Conservation (phyloP, 192 early-diverging fungal species). For the Backusella liffmaniae region DNA sequence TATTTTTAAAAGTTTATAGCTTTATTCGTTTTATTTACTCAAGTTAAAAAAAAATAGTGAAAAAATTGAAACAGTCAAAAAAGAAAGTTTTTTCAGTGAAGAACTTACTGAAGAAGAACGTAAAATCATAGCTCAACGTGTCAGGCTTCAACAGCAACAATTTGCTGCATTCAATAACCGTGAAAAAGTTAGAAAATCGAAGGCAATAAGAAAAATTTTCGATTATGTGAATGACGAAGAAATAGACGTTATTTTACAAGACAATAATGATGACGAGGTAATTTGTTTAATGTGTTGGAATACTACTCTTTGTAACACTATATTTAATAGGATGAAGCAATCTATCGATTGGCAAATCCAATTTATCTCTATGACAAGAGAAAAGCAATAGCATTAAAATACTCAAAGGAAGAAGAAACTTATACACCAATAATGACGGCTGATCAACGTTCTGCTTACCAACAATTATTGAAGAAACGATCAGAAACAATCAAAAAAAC, state of each 20-base stretch:
- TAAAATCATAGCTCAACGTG: slow-evolving; percentile 83
- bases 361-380: slow-evolving; percentile 69
- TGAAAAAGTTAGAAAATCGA: slow-evolving; percentile 74
- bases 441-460: slow-evolving; percentile 79
- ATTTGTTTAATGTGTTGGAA: slow-evolving; percentile 41
- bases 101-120: slow-evolving; percentile 87
- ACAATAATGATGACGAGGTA: slow-evolving; percentile 79
- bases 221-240: slow-evolving; percentile 44
- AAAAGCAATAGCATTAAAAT: slow-evolving; percentile 61
- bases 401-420: slow-evolving; percentile 23
- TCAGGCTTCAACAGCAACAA: slow-evolving; percentile 82
- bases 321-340: slow-evolving; percentile 63
- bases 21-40: not conserved
- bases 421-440: slow-evolving; percentile 61
- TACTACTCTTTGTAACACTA: not conserved
- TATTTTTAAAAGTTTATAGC: not conserved
- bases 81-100: slow-evolving; percentile 82
- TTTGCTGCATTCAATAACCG: slow-evolving; percentile 82
- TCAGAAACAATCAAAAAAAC: slow-evolving; percentile 73
- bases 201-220: slow-evolving; percentile 17
- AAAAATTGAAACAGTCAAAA: slow-evolving; percentile 70
- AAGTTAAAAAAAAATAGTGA: slow-evolving; percentile 46
- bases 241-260: slow-evolving; percentile 75
- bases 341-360: slow-evolving; percentile 76
- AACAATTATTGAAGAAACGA: slow-evolving; percentile 79